These are phyloP conservation scores for Adansonia gregorii DNA, from an alignment of 441 rosid species.

Conservation along the genomic window DNA sequence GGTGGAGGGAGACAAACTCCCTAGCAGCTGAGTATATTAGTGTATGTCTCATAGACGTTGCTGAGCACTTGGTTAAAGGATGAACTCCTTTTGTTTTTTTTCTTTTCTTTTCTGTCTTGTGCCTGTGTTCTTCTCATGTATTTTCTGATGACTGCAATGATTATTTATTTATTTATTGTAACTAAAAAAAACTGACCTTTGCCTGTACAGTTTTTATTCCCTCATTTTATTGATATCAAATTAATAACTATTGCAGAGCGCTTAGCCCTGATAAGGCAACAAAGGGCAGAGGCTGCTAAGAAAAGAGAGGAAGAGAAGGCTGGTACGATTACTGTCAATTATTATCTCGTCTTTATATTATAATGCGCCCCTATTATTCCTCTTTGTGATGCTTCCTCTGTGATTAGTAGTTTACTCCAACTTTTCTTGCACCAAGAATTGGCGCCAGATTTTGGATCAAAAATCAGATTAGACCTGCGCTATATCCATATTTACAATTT, in stretches of 20 bases:
- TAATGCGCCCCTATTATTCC: background rate
- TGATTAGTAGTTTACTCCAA: background rate
- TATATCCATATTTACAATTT: background rate
- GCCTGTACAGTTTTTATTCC: background rate
- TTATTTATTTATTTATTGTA: background rate
- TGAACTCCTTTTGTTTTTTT: background rate
- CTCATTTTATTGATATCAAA: background rate
- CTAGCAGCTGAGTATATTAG: background rate
- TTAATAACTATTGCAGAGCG: slow-evolving; percentile 60
- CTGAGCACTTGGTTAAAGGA: background rate
- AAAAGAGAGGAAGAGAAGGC: slow-evolving; percentile 97
- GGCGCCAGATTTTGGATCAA: slow-evolving; percentile 2
- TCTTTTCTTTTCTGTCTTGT: background rate
- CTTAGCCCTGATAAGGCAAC: slow-evolving; percentile 78
- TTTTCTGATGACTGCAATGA: background rate
- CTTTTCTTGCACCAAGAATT: background rate
- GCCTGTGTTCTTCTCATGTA: background rate
- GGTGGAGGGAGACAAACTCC: background rate
- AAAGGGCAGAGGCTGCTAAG: slow-evolving; percentile 89
- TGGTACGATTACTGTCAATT: slow-evolving; percentile 43
- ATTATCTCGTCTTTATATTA: background rate
- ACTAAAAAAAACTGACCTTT: background rate
- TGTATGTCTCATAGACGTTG: background rate
- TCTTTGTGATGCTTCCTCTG: background rate
- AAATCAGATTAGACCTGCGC: background rate